These are phyloP conservation scores for Fusarium brachygibbosum DNA, from an alignment of 2,329 filamentous ascomycete species.

Conservation along the genomic window DNA sequence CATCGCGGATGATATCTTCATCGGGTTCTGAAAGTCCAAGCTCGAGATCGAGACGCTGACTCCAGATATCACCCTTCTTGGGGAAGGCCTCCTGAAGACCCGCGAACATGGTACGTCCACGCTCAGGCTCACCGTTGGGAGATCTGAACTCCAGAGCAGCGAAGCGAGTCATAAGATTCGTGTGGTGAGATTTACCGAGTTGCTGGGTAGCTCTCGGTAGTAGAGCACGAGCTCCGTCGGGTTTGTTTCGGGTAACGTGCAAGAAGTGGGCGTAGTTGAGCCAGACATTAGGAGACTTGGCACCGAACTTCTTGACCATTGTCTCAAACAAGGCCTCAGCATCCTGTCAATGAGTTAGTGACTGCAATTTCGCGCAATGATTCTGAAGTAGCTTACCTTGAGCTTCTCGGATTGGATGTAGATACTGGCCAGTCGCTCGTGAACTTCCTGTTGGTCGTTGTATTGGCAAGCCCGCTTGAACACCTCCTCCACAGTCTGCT, in stretches of 20 bases:
- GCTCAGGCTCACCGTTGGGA: conserved; percentile 84
- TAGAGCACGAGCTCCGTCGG: conserved; percentile 81
- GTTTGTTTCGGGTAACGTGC: conserved; percentile 77
- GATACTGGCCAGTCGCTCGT: conserved; percentile 91
- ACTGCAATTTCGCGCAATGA: background rate
- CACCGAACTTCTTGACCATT: conserved; percentile 90
- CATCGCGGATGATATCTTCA: conserved; percentile 71
- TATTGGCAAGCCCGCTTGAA: conserved; percentile 95
- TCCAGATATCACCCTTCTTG: conserved; percentile 94
- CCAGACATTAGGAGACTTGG: conserved; percentile 84
- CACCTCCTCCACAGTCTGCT: conserved; percentile 84
- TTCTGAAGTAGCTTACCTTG: conserved; percentile 70
- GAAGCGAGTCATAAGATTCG: conserved; percentile 85
- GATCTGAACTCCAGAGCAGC: conserved; percentile 93
- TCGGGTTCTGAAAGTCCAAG: conserved; percentile 71
- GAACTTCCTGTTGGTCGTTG: conserved; percentile 90
- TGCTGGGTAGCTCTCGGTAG: conserved; percentile 88
- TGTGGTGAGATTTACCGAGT: conserved; percentile 74
- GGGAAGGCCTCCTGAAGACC: conserved; percentile 85
- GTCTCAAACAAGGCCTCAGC: conserved; percentile 89
- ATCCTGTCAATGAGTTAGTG: conserved; percentile 70
- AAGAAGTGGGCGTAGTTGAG: conserved; percentile 96
- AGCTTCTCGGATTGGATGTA: conserved; percentile 93
- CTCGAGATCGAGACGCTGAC: conserved; percentile 90
- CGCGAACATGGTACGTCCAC: conserved; percentile 94